phyloP scores from a whole-genome alignment of 208 protist species.

The Crithidia bombi region DNA sequence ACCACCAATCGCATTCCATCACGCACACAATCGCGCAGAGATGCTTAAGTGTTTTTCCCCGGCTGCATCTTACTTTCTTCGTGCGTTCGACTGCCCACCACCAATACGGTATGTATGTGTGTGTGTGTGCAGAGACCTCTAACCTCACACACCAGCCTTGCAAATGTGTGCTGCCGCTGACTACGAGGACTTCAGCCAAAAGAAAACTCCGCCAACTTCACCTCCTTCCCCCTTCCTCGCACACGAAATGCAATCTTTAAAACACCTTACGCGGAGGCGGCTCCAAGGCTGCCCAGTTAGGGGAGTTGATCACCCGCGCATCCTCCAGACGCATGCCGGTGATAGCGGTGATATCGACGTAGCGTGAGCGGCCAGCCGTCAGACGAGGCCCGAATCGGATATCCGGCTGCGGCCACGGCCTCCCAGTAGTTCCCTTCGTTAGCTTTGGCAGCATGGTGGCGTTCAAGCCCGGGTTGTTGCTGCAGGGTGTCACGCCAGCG shows the following conservation, averaged over 20 bases:
- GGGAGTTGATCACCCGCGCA: conserved; percentile 11
- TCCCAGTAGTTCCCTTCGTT: neutral
- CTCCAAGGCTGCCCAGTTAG: conserved; percentile 10
- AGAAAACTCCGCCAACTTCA: no score
- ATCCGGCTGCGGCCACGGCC: conserved; percentile 18
- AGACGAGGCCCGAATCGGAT: conserved; percentile 9
- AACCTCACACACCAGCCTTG: no score
- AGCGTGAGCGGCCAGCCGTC: neutral
- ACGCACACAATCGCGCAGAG: no score
- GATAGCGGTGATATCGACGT: conserved; percentile 1
- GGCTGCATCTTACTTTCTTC: no score
- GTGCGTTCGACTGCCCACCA: no score
- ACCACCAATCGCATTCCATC: no score
- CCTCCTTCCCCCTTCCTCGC: no score
- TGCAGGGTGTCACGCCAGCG: neutral
- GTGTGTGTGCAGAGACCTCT: no score
- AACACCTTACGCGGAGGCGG: neutral
- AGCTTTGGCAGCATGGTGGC: neutral
- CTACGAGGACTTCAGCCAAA: no score
- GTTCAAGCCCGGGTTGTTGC: neutral
- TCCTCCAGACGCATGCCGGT: conserved; percentile 15
- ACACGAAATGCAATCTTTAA: neutral
- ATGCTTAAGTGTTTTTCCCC: no score
- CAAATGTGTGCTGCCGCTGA: no score
- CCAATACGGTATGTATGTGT: no score